Evolutionary conservation across 441 rosid genomes (phyloP).

Genomic region (Mallotus japonicus): DNA sequence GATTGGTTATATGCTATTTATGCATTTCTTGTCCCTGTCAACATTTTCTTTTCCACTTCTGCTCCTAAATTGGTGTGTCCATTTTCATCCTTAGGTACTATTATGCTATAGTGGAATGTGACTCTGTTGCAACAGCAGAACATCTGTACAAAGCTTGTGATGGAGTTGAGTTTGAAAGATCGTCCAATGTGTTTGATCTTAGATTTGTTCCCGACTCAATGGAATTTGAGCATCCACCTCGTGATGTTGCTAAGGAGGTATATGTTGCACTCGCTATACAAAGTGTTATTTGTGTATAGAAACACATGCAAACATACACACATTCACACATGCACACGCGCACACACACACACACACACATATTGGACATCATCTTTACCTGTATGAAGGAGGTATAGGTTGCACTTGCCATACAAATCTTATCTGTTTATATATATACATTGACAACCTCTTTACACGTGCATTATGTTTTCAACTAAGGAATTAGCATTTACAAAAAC

Average conservation of each 20-base stretch:
- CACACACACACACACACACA: too few relatives aligned
- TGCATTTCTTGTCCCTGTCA: too few relatives aligned
- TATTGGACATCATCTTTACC: too few relatives aligned
- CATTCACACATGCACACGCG: too few relatives aligned
- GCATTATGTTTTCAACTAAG: neutral
- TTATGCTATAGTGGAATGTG: slow-evolving; percentile 81
- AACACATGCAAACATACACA: too few relatives aligned
- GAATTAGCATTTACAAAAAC: neutral
- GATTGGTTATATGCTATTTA: slow-evolving; percentile 20
- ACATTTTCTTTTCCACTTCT: neutral
- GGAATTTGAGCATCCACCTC: slow-evolving; percentile 87
- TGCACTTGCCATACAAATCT: neutral
- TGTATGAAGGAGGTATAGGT: neutral
- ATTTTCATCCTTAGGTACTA: slow-evolving; percentile 54
- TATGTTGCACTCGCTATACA: neutral
- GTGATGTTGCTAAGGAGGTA: slow-evolving; percentile 87
- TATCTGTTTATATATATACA: neutral
- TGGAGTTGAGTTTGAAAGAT: slow-evolving; percentile 87
- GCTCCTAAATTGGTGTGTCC: neutral
- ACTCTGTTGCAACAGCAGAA: slow-evolving; percentile 77
- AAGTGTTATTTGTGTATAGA: too few relatives aligned
- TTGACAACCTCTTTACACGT: neutral
- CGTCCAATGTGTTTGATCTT: slow-evolving; percentile 91
- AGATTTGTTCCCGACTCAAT: slow-evolving; percentile 90
- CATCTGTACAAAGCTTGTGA: slow-evolving; percentile 75